Conservation (phyloP, 164 flowering plant genomes). For the Liriodendron chinense region DNA sequence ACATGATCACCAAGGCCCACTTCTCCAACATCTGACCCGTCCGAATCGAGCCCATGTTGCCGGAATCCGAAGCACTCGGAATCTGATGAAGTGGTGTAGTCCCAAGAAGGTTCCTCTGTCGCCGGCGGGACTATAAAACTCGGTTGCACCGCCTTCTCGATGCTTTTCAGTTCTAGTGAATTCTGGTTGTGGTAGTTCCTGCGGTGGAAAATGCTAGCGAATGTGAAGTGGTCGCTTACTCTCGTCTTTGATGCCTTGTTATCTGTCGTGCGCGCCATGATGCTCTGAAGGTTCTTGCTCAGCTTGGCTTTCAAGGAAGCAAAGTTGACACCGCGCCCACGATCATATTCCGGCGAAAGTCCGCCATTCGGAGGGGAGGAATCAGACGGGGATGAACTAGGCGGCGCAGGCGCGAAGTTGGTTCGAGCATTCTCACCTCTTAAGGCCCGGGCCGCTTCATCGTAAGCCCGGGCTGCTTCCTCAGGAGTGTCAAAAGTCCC, state of each 20-base stretch:
- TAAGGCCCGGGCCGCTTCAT: constrained; percentile 72
- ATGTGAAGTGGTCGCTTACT: constrained; percentile 74
- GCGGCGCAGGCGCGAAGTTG: constrained; percentile 38
- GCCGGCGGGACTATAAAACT: constrained; percentile 60
- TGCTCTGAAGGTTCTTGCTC: constrained; percentile 67
- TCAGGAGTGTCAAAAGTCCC: constrained; percentile 76
- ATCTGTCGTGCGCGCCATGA: constrained; percentile 52
- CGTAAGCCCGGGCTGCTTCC: constrained; percentile 76
- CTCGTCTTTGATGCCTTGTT: constrained; percentile 45
- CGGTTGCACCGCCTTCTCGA: constrained; percentile 67
- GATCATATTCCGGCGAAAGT: neutral
- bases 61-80: constrained; percentile 18
- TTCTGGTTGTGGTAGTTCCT: constrained; percentile 30
- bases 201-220: constrained; percentile 63
- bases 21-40: constrained; percentile 40
- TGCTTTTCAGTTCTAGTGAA: constrained; percentile 33
- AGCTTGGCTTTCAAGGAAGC: constrained; percentile 61
- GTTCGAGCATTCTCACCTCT: constrained; percentile 75
- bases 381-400: constrained; percentile 6
- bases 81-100: constrained; percentile 38
- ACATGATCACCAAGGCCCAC: constrained; percentile 10
- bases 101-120: constrained; percentile 33
- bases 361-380: constrained; percentile 12
- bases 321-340: constrained; percentile 35
- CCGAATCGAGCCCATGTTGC: constrained; percentile 34